A percentile compares a stretch with the other conserved stretches of the same genome.
Conservation (phyloP, 805 yeast species). For the Candida stauntonica region DNA sequence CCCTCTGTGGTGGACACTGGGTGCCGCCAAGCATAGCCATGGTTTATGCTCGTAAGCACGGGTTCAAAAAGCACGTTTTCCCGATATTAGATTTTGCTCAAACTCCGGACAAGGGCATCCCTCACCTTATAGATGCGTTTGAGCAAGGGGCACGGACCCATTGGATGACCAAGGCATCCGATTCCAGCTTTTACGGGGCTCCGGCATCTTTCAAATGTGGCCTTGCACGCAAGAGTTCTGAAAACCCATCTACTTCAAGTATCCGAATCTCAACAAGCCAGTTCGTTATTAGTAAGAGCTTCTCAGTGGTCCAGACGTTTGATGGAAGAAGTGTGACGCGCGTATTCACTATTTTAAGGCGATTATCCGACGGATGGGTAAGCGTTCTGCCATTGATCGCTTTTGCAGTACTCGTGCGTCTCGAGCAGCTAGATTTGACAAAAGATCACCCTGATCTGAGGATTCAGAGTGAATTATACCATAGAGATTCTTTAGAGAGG, state of each 20-base stretch:
- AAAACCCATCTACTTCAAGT: slow-evolving; percentile 1
- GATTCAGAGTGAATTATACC: slow-evolving; percentile 23
- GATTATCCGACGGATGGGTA: slow-evolving; percentile 27
- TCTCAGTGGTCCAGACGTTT: slow-evolving; percentile 11
- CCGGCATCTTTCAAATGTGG: slow-evolving; percentile 22
- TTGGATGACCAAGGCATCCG: slow-evolving; percentile 16
- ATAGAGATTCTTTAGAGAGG: slow-evolving; percentile 22
- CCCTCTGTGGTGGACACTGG: slow-evolving; percentile 31
- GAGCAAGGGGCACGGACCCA: slow-evolving; percentile 7
- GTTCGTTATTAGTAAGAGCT: slow-evolving; percentile 3
- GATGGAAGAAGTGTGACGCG: slow-evolving; percentile 4
- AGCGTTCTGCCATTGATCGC: slow-evolving; percentile 20
- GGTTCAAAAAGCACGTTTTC: slow-evolving; percentile 9
- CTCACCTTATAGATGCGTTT: slow-evolving; percentile 8
- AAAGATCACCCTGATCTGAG: slow-evolving; percentile 27
- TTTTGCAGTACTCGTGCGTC: slow-evolving; percentile 17
- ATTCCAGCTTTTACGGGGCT: slow-evolving; percentile 16
- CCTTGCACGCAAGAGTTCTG: slow-evolving; percentile 12
- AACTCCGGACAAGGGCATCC: slow-evolving; percentile 13
- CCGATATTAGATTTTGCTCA: slow-evolving; percentile 18
- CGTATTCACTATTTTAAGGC: slow-evolving; percentile 8
- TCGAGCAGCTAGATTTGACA: slow-evolving; percentile 17
- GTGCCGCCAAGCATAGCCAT: slow-evolving; percentile 14
- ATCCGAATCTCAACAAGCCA: too few relatives aligned
- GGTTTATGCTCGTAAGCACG: slow-evolving; percentile 20